These are phyloP conservation scores for Tulasnella sp. DNA, from an alignment of 768 basidiomycete genomes.

Conservation along the genomic window DNA sequence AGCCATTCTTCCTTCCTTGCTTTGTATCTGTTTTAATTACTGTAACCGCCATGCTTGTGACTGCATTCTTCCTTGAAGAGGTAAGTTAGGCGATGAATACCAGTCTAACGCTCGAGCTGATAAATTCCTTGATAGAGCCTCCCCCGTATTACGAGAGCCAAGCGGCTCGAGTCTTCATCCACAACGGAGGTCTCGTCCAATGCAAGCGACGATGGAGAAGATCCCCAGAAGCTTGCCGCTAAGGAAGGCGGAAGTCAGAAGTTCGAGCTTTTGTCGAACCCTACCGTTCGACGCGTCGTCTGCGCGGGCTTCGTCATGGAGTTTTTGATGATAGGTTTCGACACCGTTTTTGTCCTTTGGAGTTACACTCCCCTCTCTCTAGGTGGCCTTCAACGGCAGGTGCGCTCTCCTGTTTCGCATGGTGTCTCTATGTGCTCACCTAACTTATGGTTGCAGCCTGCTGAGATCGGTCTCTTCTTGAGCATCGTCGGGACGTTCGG, in stretches of 20 bases:
- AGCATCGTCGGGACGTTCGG: not conserved
- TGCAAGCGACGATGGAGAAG: not conserved
- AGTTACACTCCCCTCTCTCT: slow-evolving; percentile 56
- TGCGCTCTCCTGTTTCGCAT: slow-evolving; percentile 35
- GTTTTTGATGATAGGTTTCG: slow-evolving; percentile 53
- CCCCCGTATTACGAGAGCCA: slow-evolving; percentile 7
- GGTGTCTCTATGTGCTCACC: not conserved
- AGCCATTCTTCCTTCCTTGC: slow-evolving; percentile 33
- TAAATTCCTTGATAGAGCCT: not conserved
- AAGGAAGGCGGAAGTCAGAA: not conserved
- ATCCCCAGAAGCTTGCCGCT: not conserved
- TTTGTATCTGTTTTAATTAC: slow-evolving; percentile 29
- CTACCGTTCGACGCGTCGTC: slow-evolving; percentile 25
- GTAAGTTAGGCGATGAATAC: not conserved
- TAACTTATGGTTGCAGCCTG: not conserved
- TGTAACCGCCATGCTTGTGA: slow-evolving; percentile 18
- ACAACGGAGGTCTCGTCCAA: not conserved
- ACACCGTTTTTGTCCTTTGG: slow-evolving; percentile 66
- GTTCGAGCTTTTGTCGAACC: slow-evolving; percentile 19
- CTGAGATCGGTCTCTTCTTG: not conserved
- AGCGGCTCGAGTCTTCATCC: not conserved
- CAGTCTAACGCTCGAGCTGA: not conserved
- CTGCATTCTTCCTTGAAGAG: slow-evolving; percentile 29
- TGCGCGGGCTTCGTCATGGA: slow-evolving; percentile 39
- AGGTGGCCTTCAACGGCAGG: slow-evolving; percentile 59